Base-by-base conservation (phyloP, 495 filamentous ascomycete species). In the Hypoxylon cercidicola region DNA sequence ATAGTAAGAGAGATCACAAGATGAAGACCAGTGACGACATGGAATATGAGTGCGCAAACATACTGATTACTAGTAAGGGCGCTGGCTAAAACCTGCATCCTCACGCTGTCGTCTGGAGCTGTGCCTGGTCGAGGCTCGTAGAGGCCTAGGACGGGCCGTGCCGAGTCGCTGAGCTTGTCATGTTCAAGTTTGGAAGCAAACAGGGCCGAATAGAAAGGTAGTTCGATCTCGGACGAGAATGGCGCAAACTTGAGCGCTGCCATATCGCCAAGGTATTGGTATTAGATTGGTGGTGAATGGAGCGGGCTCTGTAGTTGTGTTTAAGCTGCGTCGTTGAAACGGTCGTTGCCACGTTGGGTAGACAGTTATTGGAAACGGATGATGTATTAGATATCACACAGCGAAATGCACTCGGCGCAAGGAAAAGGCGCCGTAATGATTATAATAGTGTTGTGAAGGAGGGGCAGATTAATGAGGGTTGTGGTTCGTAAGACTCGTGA, bases 111-210 rank as follows among this genome's bases (percentile, higher is more conserved):
- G 61, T 90, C 87, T 1, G 90, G 86, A 12, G 87, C 66, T 55
- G 89, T 89, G 40, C 82, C 80, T 9, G 86, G 75, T 47, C 89
- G 92, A 63, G 92, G 86, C 75, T 97, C 91, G 74, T 99, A 98
- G 23, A 97, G 79, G 13, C 95, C 95, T n/a, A 96, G 78, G 0
- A 98, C 81, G 53, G 86, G 85, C 30, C 94, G 90, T 18, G 93
- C 90, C 13, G 95, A 95, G 69, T 95, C 93, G 75, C 97, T 89
- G 39, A 99, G 90, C 79, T 90, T 96, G 77, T 97, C 95, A 85
- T 96, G 89, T 70, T 99, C 92, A 69, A 99, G 91, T 76, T 99
- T 99, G 49, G 87, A 90, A 8, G 88, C 86, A 44, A 93, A 93
- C 20, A 99, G 85, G 35, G 92, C 87, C 35, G 90, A 89, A 72